Evolutionary conservation across 768 basidiomycete genomes (phyloP), one percentile per base, ranked within the genome.

Genomic region (Phylloporus arenicola): DNA sequence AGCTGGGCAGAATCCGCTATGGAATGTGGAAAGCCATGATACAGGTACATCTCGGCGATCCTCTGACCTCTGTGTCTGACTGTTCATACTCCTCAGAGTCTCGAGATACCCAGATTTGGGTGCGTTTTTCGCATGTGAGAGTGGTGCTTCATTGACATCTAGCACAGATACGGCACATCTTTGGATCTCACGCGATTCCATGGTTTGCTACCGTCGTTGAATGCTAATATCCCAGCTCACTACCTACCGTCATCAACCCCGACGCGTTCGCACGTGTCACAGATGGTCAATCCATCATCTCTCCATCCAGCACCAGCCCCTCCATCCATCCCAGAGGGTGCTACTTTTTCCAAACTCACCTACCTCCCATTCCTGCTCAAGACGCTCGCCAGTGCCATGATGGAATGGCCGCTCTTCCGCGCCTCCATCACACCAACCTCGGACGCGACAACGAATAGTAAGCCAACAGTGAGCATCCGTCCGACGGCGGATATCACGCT

Each of bases 11-110:
- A 55, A 90, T 88, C 13, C 73, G 91, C 47, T 80, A 82, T 61
- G 83, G 82, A 10, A 94, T 93, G 91, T 93, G 82, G 84, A 88
- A 88, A 57, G 86, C 88, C 3, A 93, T 93, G 91, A 79, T 75
- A 10, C 88, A 88, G 79, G 88, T 84, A 43, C 24, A 70, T 48
- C 54, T 38, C 17, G 34, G 22, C 41, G 1, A n/a, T 31, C 11
- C 3, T 42, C 11, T 17, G 12, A 14, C 17, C n/a, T 16, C 30
- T 9, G 1, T 20, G 7, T 9, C 43, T 58, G 17, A 58, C 4
- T 8, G 16, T 37, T 3, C 17, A 14, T 34, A 22, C 25, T 30
- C 16, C 47, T 6, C 57, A 90, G 89, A 89, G 89, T 58, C 74
- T 93, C 47, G 81, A 86, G 59, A 86, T 92, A 56, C 90, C 91